Evolutionary conservation across 352 stramenopile genomes (phyloP).

Genomic region (Pythium pyrilobum): DNA sequence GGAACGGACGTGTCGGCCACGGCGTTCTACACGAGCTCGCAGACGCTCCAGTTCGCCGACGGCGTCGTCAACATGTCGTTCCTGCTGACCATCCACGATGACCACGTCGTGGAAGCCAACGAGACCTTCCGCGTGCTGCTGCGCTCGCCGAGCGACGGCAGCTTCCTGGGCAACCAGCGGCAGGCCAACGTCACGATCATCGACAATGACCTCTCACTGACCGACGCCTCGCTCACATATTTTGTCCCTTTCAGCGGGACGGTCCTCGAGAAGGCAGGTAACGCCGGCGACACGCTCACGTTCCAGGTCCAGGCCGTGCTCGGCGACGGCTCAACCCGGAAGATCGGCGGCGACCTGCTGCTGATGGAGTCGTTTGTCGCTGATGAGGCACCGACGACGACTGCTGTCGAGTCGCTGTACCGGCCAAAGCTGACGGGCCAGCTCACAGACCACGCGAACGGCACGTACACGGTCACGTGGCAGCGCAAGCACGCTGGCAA

Average conservation of each 20-base stretch:
- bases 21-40: slow-evolving; percentile 82
- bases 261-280: slow-evolving; percentile 27
- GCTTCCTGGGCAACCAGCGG: slow-evolving; percentile 54
- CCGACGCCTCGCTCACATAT: slow-evolving; percentile 36
- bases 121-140: slow-evolving; percentile 60
- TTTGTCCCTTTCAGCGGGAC: slow-evolving; percentile 21
- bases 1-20: slow-evolving; percentile 76
- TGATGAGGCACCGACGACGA: background rate
- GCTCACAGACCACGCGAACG: slow-evolving; percentile 26
- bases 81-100: slow-evolving; percentile 90
- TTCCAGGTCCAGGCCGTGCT: slow-evolving; percentile 58
- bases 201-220: slow-evolving; percentile 45
- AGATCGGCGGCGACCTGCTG: slow-evolving; percentile 21
- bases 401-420: slow-evolving; percentile 8
- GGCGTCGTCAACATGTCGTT: slow-evolving; percentile 86
- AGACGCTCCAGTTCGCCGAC: slow-evolving; percentile 70
- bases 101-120: slow-evolving; percentile 63
- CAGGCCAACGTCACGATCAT: slow-evolving; percentile 65
- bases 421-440: slow-evolving; percentile 16
- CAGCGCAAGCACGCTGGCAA: slow-evolving; percentile 31
- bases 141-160: slow-evolving; percentile 17
- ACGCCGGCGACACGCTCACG: slow-evolving; percentile 32
- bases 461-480: slow-evolving; percentile 47
- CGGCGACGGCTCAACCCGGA: slow-evolving; percentile 23
- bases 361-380: slow-evolving; percentile 37